A percentile compares a stretch with the other conserved stretches of the same genome.
Evolutionary conservation across 768 basidiomycete genomes (phyloP).

Genomic region (Tylopilus sp.): DNA sequence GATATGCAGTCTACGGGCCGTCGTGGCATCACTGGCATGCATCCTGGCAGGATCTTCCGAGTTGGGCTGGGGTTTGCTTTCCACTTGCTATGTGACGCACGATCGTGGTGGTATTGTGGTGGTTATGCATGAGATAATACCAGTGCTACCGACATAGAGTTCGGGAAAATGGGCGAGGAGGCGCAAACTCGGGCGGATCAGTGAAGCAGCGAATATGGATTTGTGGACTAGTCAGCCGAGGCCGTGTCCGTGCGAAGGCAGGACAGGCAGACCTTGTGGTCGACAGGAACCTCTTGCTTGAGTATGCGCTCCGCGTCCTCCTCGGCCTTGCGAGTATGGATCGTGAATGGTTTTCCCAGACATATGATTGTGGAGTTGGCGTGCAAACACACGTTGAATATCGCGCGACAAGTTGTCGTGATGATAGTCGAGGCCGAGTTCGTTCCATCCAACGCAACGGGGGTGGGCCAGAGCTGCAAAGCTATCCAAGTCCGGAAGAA

Average conservation of each 20-base stretch:
- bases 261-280: constrained; percentile 50
- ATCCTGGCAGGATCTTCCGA: too few species aligned
- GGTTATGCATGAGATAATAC: constrained; percentile 77
- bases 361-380: constrained; percentile 70
- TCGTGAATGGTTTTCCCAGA: constrained; percentile 74
- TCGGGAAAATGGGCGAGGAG: constrained; percentile 77
- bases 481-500: constrained; percentile 31
- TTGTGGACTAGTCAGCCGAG: constrained; percentile 30
- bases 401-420: constrained; percentile 75
- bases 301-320: constrained; percentile 77
- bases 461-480: constrained; percentile 75
- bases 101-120: constrained; percentile 64
- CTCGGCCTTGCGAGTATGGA: constrained; percentile 85
- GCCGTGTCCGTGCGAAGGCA: too few species aligned
- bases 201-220: constrained; percentile 91
- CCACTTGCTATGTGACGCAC: constrained; percentile 48
- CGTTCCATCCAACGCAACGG: constrained; percentile 84
- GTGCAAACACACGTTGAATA: constrained; percentile 62
- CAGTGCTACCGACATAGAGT: constrained; percentile 80
- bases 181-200: constrained; percentile 72
- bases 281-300: constrained; percentile 68
- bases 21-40: neutral
- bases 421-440: constrained; percentile 86
- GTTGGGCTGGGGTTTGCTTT: neutral
- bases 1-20: constrained; percentile 39